These are phyloP conservation scores for Talaromyces stipitatus DNA, from an alignment of 495 filamentous ascomycete species.

Conservation along the genomic window DNA sequence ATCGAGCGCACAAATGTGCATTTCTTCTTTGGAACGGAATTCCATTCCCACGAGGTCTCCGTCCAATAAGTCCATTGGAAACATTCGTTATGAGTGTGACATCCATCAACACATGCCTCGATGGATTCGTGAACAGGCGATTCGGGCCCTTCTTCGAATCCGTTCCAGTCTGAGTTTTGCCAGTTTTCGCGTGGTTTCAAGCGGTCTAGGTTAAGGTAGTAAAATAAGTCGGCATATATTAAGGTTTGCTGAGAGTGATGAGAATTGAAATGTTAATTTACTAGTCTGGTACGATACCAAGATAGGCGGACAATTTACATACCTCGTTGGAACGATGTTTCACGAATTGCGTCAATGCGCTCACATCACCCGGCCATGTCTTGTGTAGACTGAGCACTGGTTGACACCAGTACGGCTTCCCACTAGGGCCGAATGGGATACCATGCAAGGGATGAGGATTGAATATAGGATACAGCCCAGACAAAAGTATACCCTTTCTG, in stretches of 20 bases:
- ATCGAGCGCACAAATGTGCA: slow-evolving; percentile 22
- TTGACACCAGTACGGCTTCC: slow-evolving; percentile 40
- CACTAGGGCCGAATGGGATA: slow-evolving; percentile 20
- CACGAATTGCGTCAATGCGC: slow-evolving; percentile 18
- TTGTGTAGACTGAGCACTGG: slow-evolving; percentile 49
- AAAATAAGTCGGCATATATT: slow-evolving; percentile 23
- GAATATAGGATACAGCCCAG: slow-evolving; percentile 48
- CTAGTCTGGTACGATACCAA: neutral
- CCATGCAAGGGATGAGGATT: slow-evolving; percentile 32
- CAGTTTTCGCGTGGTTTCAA: slow-evolving; percentile 17
- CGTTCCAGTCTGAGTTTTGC: slow-evolving; percentile 29
- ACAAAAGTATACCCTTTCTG: slow-evolving; percentile 33
- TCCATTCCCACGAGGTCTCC: neutral
- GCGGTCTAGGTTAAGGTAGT: slow-evolving; percentile 15
- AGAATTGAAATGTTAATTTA: neutral
- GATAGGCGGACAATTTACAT: slow-evolving; percentile 4
- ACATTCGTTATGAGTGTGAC: slow-evolving; percentile 19
- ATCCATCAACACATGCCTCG: slow-evolving; percentile 18
- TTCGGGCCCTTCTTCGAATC: slow-evolving; percentile 17
- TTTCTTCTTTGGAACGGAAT: slow-evolving; percentile 1
- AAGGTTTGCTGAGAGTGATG: slow-evolving; percentile 8
- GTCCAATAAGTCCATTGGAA: slow-evolving; percentile 22
- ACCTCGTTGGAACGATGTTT: slow-evolving; percentile 16
- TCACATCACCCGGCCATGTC: slow-evolving; percentile 18
- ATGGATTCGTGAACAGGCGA: slow-evolving; percentile 17